Percentiles rank a stretch among this genome's conserved stretches.
phyloP scores from a whole-genome alignment of 2,329 filamentous ascomycete genomes.

The Davidsoniella virescens region DNA sequence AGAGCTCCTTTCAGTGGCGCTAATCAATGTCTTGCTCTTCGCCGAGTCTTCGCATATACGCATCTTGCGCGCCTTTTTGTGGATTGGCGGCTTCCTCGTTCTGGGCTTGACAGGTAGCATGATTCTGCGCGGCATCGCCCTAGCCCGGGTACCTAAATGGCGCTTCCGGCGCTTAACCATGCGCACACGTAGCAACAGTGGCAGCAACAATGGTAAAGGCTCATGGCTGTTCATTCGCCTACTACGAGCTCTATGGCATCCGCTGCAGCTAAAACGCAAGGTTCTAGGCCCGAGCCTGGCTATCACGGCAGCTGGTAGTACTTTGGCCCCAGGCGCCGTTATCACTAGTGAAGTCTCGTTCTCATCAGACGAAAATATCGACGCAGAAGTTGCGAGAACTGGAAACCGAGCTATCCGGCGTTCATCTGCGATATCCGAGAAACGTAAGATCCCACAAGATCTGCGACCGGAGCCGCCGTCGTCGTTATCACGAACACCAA shows the following conservation, averaged over 20 bases:
- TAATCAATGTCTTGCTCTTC: slow-evolving; percentile 69
- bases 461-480: neutral
- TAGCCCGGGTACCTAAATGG: slow-evolving; percentile 84
- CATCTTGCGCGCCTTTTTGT: slow-evolving; percentile 72
- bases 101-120: slow-evolving; percentile 58
- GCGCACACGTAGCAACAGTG: neutral
- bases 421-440: no score
- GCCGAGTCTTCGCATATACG: slow-evolving; percentile 66
- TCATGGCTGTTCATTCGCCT: neutral
- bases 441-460: neutral
- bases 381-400: neutral
- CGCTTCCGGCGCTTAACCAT: slow-evolving; percentile 49
- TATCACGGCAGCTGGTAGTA: slow-evolving; percentile 15
- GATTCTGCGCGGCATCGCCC: slow-evolving; percentile 65
- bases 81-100: slow-evolving; percentile 63
- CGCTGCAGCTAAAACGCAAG: slow-evolving; percentile 9
- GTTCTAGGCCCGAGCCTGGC: slow-evolving; percentile 16
- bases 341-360: neutral
- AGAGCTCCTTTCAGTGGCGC: slow-evolving; percentile 64
- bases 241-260: slow-evolving; percentile 4
- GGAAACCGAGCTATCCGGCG: no score
- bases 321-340: no score
- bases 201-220: no score
- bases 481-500: no score
- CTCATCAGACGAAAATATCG: neutral